These are phyloP conservation scores for Lactarius pseudohatsudake DNA, from an alignment of 768 basidiomycete genomes.

Conservation along the genomic window DNA sequence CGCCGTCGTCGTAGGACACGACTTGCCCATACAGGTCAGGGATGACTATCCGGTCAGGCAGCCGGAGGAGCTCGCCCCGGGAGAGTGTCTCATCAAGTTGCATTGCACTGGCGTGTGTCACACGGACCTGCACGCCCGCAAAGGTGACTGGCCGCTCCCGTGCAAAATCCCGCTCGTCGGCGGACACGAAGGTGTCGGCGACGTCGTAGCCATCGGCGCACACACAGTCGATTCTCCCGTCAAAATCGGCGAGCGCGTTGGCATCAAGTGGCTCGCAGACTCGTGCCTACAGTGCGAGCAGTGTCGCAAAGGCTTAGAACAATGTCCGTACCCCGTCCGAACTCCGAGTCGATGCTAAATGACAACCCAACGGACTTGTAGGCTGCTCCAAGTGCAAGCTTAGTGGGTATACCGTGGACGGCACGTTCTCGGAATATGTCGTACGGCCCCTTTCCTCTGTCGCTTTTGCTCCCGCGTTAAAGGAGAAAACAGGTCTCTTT, in stretches of 20 bases:
- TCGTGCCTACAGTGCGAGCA: slow-evolving; percentile 74
- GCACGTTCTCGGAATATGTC: slow-evolving; percentile 72
- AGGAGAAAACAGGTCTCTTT: slow-evolving; percentile 52
- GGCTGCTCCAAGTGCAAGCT: slow-evolving; percentile 60
- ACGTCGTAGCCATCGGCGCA: slow-evolving; percentile 75
- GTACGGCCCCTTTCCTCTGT: slow-evolving; percentile 30
- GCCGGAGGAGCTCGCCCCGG: slow-evolving; percentile 56
- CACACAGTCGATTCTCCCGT: slow-evolving; percentile 59
- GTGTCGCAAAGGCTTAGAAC: slow-evolving; percentile 75
- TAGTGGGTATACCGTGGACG: slow-evolving; percentile 74
- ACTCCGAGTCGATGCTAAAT: slow-evolving; percentile 6
- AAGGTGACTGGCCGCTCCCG: slow-evolving; percentile 80
- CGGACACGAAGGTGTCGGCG: slow-evolving; percentile 78
- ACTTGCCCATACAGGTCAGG: slow-evolving; percentile 37
- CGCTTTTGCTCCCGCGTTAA: not conserved
- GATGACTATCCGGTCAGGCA: slow-evolving; percentile 56
- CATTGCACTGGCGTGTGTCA: slow-evolving; percentile 84
- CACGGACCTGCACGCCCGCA: slow-evolving; percentile 74
- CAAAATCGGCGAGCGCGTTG: slow-evolving; percentile 76
- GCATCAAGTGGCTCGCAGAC: slow-evolving; percentile 79
- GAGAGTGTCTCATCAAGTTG: slow-evolving; percentile 76
- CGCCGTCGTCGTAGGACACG: slow-evolving; percentile 39
- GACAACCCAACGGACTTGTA: slow-evolving; percentile 29
- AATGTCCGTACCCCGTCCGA: slow-evolving; percentile 47
- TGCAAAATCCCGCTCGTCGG: slow-evolving; percentile 67